Base-by-base conservation (phyloP, 345 rosid genomes). In the Xanthoceras sorbifolium region DNA sequence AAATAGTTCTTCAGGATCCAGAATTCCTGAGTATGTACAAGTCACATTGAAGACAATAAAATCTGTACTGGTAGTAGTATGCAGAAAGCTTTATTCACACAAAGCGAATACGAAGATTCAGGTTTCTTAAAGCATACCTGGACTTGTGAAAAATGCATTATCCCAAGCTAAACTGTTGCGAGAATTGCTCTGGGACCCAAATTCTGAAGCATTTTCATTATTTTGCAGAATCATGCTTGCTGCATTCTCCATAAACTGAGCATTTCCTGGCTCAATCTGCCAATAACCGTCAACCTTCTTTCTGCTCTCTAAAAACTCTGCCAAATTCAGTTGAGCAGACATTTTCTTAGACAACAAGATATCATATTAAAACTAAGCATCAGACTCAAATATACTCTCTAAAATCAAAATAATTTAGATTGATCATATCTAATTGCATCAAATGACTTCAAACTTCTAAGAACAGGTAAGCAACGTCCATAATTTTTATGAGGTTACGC, bases 111-210 rank as follows among this genome's bases (percentile, higher is more conserved):
- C 5, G 36, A 15, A 60, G n/a, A 50, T 69, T 61, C 22, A 70
- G 55, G 50, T 18, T 72, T 44, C 46, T 71, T 8, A 18, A 75
- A 67, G 55, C 67, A 25, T 69, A 87, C 92, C 94, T 69, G 93
- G 90, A 74, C 84, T 88, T 0, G 91, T 86, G 84, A 85, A 89
- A 64, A 92, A 92, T 12, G 92, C 92, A 62, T 79, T 85, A 76
- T 90, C 89, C 97, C 97, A 92, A 5, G 93, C 94, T 72, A 92
- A 80, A 85, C 97, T 90, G 79, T 82, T 77, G 76, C 97, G 90
- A 69, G 78, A 78, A 64, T 84, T 82, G 67, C 61, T 74, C 62
- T 63, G 46, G 17, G 80, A 57, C 25, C 74, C 64, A 14, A 61
- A 28, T 31, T 9, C 69, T 4, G 38, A 26, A 62, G 29, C 6